Evolutionary conservation across 108 stramenopile species (phyloP).

Genomic region (Cyclotella choctawhatcheeana): DNA sequence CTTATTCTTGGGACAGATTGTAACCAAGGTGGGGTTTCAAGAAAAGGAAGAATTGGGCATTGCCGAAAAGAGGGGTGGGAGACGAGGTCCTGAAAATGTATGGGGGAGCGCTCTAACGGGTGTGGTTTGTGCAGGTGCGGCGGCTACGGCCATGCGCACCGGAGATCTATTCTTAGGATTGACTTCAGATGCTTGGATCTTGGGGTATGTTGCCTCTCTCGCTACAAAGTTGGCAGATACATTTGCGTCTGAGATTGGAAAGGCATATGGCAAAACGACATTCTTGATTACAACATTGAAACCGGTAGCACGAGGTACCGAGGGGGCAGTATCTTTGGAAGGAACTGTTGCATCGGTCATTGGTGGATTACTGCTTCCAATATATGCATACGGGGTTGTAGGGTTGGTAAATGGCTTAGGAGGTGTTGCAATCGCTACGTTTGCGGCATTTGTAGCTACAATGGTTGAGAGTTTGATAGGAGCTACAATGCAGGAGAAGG

Average conservation of each 20-base stretch:
- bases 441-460: slow-evolving; percentile 89
- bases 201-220: slow-evolving; percentile 90
- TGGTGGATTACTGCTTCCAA: slow-evolving; percentile 80
- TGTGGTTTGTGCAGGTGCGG: slow-evolving; percentile 68
- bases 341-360: slow-evolving; percentile 90
- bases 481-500: slow-evolving; percentile 89
- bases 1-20: slow-evolving; percentile 78
- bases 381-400: slow-evolving; percentile 67
- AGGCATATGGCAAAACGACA: slow-evolving; percentile 94
- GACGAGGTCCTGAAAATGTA: slow-evolving; percentile 95
- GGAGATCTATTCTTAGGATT: slow-evolving; percentile 61
- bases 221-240: slow-evolving; percentile 96
- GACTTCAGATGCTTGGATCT: slow-evolving; percentile 59
- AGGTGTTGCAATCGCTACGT: slow-evolving; percentile 61
- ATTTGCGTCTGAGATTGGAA: slow-evolving; percentile 96
- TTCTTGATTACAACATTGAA: slow-evolving; percentile 93
- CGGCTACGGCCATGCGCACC: slow-evolving; percentile 33
- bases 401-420: slow-evolving; percentile 43
- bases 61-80: slow-evolving; percentile 91
- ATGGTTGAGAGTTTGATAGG: slow-evolving; percentile 94
- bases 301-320: slow-evolving; percentile 89
- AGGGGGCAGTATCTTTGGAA: slow-evolving; percentile 91
- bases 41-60: slow-evolving; percentile 91
- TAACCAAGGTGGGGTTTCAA: slow-evolving; percentile 90
- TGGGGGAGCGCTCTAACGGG: slow-evolving; percentile 93